A percentile compares a stretch with the other conserved stretches of the same genome.
phyloP scores from a whole-genome alignment of 2,329 filamentous ascomycete species.

The Phyllosticta citribraziliensis region DNA sequence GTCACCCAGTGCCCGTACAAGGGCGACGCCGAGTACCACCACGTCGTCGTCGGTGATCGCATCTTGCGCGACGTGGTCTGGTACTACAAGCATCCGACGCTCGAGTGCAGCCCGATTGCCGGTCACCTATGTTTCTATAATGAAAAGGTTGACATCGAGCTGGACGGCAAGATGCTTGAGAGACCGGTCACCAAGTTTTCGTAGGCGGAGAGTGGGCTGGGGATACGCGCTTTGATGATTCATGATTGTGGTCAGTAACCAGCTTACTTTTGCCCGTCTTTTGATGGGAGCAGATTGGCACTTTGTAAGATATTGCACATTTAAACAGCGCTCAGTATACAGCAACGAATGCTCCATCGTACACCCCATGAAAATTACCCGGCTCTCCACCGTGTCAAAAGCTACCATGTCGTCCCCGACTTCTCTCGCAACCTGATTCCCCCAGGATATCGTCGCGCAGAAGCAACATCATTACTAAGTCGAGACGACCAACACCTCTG shows the following conservation, averaged over 20 bases:
- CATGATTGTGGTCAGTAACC: background rate
- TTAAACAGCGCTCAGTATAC: too few relatives aligned
- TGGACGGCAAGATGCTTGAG: conserved; percentile 42
- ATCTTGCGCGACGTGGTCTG: conserved; percentile 46
- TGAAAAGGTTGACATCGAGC: conserved; percentile 54
- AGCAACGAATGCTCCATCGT: too few relatives aligned
- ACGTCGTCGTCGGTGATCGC: conserved; percentile 38
- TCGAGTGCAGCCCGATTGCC: conserved; percentile 46
- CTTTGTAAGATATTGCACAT: too few relatives aligned
- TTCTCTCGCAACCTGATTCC: too few relatives aligned
- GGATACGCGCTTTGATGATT: background rate
- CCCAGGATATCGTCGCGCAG: too few relatives aligned
- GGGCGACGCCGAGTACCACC: conserved; percentile 53
- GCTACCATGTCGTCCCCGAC: too few relatives aligned
- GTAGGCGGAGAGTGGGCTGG: background rate
- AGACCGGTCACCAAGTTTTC: background rate
- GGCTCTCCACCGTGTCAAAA: too few relatives aligned
- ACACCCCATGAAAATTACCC: too few relatives aligned
- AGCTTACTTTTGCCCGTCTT: background rate
- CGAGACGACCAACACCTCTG: too few relatives aligned
- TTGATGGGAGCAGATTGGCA: too few relatives aligned
- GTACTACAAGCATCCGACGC: conserved; percentile 51
- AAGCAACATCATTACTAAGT: too few relatives aligned
- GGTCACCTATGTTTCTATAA: conserved; percentile 57
- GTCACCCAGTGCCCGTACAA: conserved; percentile 58